phyloP scores from a whole-genome alignment of 2,329 filamentous ascomycete genomes.

The Ophiosphaerella narmari region DNA sequence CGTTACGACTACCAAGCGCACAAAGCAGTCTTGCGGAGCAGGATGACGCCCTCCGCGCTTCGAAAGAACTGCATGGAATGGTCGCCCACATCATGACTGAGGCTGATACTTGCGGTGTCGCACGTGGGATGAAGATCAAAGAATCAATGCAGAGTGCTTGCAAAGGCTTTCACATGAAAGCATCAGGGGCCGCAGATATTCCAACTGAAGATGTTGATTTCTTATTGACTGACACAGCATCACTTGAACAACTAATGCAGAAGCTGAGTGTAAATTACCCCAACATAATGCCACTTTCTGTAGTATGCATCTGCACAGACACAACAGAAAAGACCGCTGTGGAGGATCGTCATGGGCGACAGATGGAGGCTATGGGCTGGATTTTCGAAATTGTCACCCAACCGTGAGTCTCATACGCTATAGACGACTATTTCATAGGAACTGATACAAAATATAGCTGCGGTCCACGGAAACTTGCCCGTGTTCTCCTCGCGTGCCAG shows the following conservation, averaged over 20 bases:
- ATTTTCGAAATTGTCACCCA: conserved; percentile 31
- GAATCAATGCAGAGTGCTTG: conserved; percentile 32
- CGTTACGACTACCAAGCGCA: conserved; percentile 24
- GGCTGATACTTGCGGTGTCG: conserved; percentile 22
- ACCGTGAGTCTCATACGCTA: conserved; percentile 21
- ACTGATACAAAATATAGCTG: conserved; percentile 16
- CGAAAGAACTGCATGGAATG: conserved; percentile 21
- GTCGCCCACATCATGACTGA: conserved; percentile 30
- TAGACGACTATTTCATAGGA: not conserved
- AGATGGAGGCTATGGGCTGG: conserved; percentile 33
- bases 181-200: conserved; percentile 14
- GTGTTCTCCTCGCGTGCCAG: conserved; percentile 28
- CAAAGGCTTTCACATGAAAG: conserved; percentile 29
- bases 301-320: conserved; percentile 37
- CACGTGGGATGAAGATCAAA: conserved; percentile 30
- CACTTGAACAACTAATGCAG: conserved; percentile 25
- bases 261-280: conserved; percentile 16
- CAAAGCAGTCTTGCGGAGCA: conserved; percentile 14
- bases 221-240: conserved; percentile 32
- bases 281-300: conserved; percentile 21
- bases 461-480: conserved; percentile 33
- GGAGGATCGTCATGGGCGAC: conserved; percentile 23
- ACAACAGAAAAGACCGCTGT: conserved; percentile 30
- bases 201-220: conserved; percentile 25
- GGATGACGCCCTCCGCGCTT: conserved; percentile 18